phyloP scores from a whole-genome alignment of 495 filamentous ascomycete genomes.

The Penicillium mononematosum region DNA sequence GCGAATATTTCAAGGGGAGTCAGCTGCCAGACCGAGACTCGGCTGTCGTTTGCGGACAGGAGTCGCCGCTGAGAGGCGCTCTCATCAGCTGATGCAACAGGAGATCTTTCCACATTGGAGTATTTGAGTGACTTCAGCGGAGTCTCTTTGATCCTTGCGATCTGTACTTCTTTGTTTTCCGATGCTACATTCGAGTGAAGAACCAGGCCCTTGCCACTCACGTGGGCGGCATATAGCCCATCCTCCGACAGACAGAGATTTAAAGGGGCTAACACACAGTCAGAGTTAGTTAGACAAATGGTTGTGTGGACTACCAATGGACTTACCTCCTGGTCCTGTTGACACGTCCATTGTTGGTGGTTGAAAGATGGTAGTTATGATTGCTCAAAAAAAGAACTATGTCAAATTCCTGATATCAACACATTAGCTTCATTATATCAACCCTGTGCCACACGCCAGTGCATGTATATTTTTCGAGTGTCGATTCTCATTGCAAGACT shows the following conservation, averaged over 20 bases:
- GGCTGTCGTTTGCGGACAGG: constrained; percentile 35
- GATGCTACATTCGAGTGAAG: constrained; percentile 37
- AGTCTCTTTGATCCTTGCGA: constrained; percentile 36
- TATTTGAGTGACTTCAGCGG: constrained; percentile 37
- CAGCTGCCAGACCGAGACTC: constrained; percentile 41
- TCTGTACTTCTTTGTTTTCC: constrained; percentile 35
- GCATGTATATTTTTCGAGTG: background rate
- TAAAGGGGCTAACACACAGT: constrained; percentile 20
- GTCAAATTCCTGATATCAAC: background rate
- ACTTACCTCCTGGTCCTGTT: constrained; percentile 32
- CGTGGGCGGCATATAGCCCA: constrained; percentile 36
- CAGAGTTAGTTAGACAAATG: background rate
- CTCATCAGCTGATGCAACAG: constrained; percentile 4
- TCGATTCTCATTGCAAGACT: background rate
- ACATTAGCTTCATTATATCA: background rate
- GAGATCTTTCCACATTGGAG: constrained; percentile 10
- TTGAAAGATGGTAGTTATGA: background rate
- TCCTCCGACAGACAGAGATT: constrained; percentile 35
- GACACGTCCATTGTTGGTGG: constrained; percentile 39
- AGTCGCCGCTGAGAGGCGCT: constrained; percentile 24
- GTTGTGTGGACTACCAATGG: constrained; percentile 5
- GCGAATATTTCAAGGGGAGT: constrained; percentile 37
- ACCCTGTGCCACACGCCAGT: background rate
- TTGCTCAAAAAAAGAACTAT: background rate
- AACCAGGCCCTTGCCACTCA: constrained; percentile 39